Conservation (phyloP, 805 yeast species). For the Wickerhamomyces rabaulensis region DNA sequence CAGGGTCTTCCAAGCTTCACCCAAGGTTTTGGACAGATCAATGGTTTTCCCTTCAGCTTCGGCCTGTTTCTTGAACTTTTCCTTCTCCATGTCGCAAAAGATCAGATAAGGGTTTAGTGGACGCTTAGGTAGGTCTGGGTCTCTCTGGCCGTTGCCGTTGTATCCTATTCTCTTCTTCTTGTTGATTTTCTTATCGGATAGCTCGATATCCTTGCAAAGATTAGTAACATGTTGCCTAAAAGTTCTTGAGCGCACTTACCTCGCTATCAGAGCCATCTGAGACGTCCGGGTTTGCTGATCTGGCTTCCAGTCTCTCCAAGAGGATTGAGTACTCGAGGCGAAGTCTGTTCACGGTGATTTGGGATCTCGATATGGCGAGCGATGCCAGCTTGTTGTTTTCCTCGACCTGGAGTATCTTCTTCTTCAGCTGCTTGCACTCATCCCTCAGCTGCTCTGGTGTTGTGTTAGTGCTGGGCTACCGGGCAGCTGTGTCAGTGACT, state of each 20-base stretch:
- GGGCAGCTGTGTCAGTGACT: too few relatives aligned
- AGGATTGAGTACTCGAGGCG: constrained; percentile 79
- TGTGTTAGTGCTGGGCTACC: too few relatives aligned
- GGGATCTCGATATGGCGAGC: constrained; percentile 71
- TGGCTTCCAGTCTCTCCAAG: constrained; percentile 70
- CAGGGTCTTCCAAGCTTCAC: constrained; percentile 82
- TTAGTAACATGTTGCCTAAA: not conserved
- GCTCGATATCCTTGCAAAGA: constrained; percentile 7
- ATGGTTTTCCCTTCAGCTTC: constrained; percentile 48
- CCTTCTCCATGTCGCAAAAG: constrained; percentile 77
- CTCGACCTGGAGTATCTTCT: constrained; percentile 66
- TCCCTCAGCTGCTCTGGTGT: constrained; percentile 39
- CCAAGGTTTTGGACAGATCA: constrained; percentile 72
- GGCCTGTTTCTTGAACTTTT: constrained; percentile 53
- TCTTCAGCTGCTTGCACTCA: constrained; percentile 68
- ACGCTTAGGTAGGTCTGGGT: constrained; percentile 82
- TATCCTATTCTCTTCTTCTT: constrained; percentile 21
- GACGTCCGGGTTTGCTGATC: constrained; percentile 27
- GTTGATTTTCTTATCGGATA: constrained; percentile 13
- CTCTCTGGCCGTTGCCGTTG: constrained; percentile 37
- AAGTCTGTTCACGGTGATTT: constrained; percentile 67
- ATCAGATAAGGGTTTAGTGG: constrained; percentile 88
- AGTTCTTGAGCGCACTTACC: constrained; percentile 1
- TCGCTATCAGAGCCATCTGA: constrained; percentile 5
- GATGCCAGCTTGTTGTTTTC: constrained; percentile 72